phyloP scores from a whole-genome alignment of 139 green algal genomes.

The Haematococcus lacustris region DNA sequence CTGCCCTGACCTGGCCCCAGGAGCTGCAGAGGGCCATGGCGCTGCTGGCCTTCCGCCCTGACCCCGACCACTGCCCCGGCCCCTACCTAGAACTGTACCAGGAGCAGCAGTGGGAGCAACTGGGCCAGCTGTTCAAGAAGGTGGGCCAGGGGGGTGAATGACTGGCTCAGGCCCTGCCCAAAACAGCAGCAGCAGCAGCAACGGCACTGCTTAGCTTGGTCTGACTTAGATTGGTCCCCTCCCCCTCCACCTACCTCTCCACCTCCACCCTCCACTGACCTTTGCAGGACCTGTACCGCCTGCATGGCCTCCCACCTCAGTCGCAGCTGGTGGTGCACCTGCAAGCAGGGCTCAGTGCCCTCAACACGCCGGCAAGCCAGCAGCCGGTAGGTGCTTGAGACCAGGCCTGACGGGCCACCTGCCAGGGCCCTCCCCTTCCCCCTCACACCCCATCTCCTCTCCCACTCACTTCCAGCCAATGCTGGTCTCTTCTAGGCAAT shows the following conservation, averaged over 20 bases:
- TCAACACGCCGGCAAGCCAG: constrained; percentile 70
- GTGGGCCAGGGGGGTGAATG: too few species aligned
- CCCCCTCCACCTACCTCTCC: neutral
- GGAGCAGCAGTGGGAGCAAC: constrained; percentile 42
- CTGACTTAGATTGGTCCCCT: neutral
- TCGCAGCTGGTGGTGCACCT: constrained; percentile 74
- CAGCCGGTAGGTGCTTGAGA: neutral
- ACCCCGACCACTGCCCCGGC: constrained; percentile 39
- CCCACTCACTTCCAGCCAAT: neutral
- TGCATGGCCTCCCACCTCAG: constrained; percentile 68
- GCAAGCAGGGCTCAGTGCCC: constrained; percentile 74
- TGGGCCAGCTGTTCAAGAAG: constrained; percentile 60
- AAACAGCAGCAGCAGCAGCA: neutral
- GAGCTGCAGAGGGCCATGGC: constrained; percentile 84
- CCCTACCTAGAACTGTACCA: constrained; percentile 55
- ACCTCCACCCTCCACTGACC: neutral
- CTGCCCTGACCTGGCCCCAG: constrained; percentile 26
- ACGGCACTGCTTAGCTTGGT: neutral
- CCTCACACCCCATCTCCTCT: neutral
- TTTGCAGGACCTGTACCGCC: constrained; percentile 68
- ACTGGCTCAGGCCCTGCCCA: too few species aligned
- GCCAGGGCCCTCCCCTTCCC: neutral
- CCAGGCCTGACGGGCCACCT: neutral
- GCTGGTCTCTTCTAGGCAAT: neutral
- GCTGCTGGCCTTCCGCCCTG: constrained; percentile 61